phyloP scores from a whole-genome alignment of 2,329 filamentous ascomycete genomes.

The Ophiostoma triangulosporum region DNA sequence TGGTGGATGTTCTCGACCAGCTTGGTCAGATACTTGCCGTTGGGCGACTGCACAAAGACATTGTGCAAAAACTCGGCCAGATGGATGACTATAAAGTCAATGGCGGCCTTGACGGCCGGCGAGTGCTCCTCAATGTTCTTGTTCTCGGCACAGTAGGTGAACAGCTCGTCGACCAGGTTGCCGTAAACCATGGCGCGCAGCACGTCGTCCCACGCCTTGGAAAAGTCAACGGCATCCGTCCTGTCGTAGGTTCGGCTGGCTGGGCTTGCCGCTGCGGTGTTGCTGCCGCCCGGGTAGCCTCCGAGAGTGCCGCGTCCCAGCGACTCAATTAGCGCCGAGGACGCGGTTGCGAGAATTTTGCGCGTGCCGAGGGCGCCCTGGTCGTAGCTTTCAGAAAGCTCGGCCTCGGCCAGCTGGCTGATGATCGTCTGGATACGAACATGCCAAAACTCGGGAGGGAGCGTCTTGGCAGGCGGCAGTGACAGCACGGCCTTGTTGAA shows the following conservation, averaged over 20 bases:
- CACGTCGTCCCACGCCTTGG: conserved; percentile 52
- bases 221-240: conserved; percentile 44
- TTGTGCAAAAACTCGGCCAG: conserved; percentile 63
- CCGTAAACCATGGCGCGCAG: conserved; percentile 56
- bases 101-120: conserved; percentile 46
- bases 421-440: conserved; percentile 47
- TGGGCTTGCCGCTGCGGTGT: neutral
- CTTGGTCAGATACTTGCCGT: conserved; percentile 61
- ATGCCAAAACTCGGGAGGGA: conserved; percentile 53
- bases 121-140: conserved; percentile 51
- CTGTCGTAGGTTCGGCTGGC: conserved; percentile 36
- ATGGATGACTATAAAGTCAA: conserved; percentile 55
- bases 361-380: conserved; percentile 61
- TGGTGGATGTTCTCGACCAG: conserved; percentile 57
- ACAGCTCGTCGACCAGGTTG: conserved; percentile 49
- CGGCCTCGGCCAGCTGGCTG: conserved; percentile 47
- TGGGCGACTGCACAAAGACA: conserved; percentile 57
- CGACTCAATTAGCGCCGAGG: conserved; percentile 56
- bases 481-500: conserved; percentile 50
- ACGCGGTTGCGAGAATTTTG: conserved; percentile 61
- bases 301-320: conserved; percentile 52
- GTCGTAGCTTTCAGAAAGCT: conserved; percentile 71
- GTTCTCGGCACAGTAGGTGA: conserved; percentile 45
- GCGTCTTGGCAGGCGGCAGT: conserved; percentile 50
- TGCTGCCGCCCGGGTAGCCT: conserved; percentile 29